Percentiles rank a stretch among this genome's conserved stretches.
Evolutionary conservation across 2,329 filamentous ascomycete genomes (phyloP).

Genomic region (Pseudophaeomoniella oleicola): DNA sequence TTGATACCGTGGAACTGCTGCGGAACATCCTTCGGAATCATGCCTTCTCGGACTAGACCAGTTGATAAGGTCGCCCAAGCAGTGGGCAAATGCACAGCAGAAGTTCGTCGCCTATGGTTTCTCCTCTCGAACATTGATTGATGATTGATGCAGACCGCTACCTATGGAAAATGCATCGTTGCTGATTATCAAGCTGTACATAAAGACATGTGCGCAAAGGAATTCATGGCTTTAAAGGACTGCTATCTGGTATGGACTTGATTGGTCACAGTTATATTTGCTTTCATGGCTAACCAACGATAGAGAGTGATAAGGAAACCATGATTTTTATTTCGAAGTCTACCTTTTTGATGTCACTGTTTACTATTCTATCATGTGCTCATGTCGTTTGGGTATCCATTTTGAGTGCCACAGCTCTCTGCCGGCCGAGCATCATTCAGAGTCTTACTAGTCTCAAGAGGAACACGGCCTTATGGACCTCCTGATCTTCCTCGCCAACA

Average conservation of each 20-base stretch:
- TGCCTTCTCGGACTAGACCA: slow-evolving; percentile 26
- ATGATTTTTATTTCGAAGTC: too few relatives aligned
- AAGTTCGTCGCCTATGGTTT: slow-evolving; percentile 32
- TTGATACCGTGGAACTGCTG: too few relatives aligned
- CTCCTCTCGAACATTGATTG: not conserved
- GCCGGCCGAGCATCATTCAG: slow-evolving; percentile 29
- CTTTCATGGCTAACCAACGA: too few relatives aligned
- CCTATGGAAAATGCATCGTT: slow-evolving; percentile 84
- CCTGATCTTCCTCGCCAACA: slow-evolving; percentile 71
- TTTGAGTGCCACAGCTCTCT: too few relatives aligned
- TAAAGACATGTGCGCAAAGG: slow-evolving; percentile 76
- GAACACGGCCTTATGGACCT: slow-evolving; percentile 71
- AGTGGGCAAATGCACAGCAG: slow-evolving; percentile 48
- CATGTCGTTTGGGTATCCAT: too few relatives aligned
- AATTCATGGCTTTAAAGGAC: slow-evolving; percentile 74
- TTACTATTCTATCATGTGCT: too few relatives aligned
- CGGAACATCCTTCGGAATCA: too few relatives aligned
- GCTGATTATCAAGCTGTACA: slow-evolving; percentile 79
- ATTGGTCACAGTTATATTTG: too few relatives aligned
- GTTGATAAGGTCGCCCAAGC: slow-evolving; percentile 56
- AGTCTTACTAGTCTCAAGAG: slow-evolving; percentile 62
- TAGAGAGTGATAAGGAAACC: too few relatives aligned
- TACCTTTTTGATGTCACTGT: too few relatives aligned
- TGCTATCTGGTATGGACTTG: slow-evolving; percentile 78
- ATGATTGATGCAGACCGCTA: slow-evolving; percentile 46